Conservation (phyloP, 1,139 yeast species). For the Nakaseomyces delphensis region DNA sequence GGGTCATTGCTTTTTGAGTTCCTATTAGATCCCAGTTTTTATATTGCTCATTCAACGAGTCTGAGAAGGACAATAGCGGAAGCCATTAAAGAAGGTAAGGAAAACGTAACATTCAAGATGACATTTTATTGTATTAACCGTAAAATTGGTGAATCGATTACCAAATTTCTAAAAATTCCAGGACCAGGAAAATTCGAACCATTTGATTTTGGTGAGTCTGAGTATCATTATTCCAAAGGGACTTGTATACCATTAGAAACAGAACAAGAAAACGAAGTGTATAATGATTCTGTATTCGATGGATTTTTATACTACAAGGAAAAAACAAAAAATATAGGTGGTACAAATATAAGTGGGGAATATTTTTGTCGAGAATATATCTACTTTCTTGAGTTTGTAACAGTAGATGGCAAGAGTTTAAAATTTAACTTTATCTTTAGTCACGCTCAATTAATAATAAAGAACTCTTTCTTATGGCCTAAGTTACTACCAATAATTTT, state of each 20-base stretch:
- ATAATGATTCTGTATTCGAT: neutral
- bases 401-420: neutral
- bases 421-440: constrained; percentile 4
- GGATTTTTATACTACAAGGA: constrained; percentile 4
- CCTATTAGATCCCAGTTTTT: constrained; percentile 10
- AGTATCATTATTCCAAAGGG: constrained; percentile 1
- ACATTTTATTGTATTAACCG: constrained; percentile 7
- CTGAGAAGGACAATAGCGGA: constrained; percentile 8
- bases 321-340: neutral
- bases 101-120: constrained; percentile 2
- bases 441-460: constrained; percentile 5
- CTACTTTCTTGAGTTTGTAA: neutral
- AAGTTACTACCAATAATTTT: constrained; percentile 11
- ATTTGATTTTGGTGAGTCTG: neutral
- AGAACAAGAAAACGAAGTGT: neutral
- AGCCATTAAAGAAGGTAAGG: constrained; percentile 1
- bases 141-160: neutral
- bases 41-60: constrained; percentile 8
- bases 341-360: neutral
- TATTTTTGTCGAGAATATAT: constrained; percentile 1
- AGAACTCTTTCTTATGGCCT: constrained; percentile 5
- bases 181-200: neutral
- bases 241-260: neutral
- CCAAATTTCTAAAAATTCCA: neutral
- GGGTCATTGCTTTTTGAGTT: constrained; percentile 12